Conservation (phyloP, 768 basidiomycete genomes). For the Leucosporidium creatinivorum region DNA sequence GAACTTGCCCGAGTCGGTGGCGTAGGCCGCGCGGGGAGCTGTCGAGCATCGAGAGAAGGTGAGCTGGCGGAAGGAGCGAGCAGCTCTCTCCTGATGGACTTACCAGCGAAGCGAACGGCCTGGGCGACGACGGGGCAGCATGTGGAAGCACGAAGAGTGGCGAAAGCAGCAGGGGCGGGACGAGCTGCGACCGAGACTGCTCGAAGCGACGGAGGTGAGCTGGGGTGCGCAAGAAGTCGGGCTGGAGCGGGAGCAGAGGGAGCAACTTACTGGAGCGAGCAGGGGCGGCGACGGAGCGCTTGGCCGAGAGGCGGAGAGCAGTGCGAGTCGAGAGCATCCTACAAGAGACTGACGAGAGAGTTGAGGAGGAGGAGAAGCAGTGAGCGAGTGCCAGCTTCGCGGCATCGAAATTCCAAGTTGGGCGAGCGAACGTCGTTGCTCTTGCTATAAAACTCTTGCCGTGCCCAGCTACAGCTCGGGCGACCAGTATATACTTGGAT, state of each 20-base stretch:
- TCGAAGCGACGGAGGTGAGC: not conserved
- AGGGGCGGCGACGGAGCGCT: not conserved
- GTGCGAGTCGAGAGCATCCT: not conserved
- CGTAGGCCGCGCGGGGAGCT: constrained; percentile 22
- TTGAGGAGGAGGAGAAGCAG: not conserved
- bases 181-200: constrained; percentile 29
- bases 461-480: not conserved
- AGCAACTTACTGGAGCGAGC: not conserved
- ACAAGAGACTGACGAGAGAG: not conserved
- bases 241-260: not conserved
- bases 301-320: not conserved
- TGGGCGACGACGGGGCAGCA: not conserved
- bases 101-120: constrained; percentile 8
- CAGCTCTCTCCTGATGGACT: not conserved
- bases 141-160: constrained; percentile 11
- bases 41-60: not conserved
- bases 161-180: constrained; percentile 12
- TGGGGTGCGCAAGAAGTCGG: not conserved
- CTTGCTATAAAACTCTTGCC: not conserved
- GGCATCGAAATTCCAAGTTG: not conserved
- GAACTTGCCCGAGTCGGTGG: constrained; percentile 38
- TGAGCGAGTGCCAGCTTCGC: not conserved
- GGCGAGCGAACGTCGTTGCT: not conserved
- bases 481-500: no score
- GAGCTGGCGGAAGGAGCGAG: not conserved